A percentile compares a stretch with the other conserved stretches of the same genome.
phyloP scores from a whole-genome alignment of 306 rosid species.

The Prunus davidiana region DNA sequence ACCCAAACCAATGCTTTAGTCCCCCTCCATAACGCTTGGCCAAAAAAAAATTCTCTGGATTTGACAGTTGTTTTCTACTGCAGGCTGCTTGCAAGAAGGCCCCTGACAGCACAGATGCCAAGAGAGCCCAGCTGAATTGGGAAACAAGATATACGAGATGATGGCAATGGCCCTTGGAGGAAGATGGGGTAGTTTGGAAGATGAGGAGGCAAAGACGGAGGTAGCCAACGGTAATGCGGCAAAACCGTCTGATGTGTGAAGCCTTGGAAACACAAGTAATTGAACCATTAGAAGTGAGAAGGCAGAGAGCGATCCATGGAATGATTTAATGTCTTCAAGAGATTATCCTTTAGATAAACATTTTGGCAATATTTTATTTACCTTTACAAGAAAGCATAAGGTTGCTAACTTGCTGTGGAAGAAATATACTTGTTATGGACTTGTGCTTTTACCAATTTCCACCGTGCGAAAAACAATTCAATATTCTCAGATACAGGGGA shows the following conservation, averaged over 20 bases:
- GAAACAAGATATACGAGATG: slow-evolving; percentile 88
- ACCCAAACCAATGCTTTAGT: too few species aligned
- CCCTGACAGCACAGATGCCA: slow-evolving; percentile 78
- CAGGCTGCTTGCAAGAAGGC: slow-evolving; percentile 96
- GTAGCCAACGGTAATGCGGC: slow-evolving; percentile 12
- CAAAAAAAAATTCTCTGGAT: too few species aligned
- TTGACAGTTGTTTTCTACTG: slow-evolving; percentile 1
- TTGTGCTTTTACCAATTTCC: not conserved
- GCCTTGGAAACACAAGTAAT: slow-evolving; percentile 53
- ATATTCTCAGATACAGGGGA: too few species aligned
- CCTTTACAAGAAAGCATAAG: not conserved
- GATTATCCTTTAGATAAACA: not conserved
- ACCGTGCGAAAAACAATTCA: not conserved
- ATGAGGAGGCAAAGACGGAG: slow-evolving; percentile 26
- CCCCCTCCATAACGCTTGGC: too few species aligned
- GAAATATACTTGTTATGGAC: not conserved
- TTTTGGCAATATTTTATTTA: slow-evolving; percentile 32
- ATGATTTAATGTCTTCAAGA: slow-evolving; percentile 33
- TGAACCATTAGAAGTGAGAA: slow-evolving; percentile 90
- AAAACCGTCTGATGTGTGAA: slow-evolving; percentile 38
- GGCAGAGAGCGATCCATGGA: slow-evolving; percentile 86
- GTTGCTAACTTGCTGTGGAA: not conserved
- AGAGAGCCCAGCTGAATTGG: slow-evolving; percentile 91
- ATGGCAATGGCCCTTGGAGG: slow-evolving; percentile 96
- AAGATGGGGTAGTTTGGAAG: slow-evolving; percentile 91